A percentile compares a stretch with the other conserved stretches of the same genome.
Conservation (phyloP, 768 basidiomycete genomes). For the Rhodotorula paludigena region DNA sequence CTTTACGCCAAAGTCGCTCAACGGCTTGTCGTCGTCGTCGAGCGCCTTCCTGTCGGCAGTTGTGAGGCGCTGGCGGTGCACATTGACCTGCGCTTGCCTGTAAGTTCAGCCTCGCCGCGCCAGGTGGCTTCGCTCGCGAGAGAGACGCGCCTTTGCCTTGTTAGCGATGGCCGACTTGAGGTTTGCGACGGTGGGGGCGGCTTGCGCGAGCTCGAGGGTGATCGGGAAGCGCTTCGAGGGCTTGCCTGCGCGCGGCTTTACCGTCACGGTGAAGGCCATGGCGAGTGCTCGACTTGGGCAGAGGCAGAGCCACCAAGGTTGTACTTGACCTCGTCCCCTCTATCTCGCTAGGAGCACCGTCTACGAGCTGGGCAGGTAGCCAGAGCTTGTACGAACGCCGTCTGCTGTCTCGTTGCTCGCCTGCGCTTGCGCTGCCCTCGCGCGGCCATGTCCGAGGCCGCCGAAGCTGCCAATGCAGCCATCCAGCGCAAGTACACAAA, state of each 20-base stretch:
- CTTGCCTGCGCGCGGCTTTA: constrained; percentile 21
- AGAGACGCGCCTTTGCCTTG: constrained; percentile 53
- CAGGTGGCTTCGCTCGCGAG: background rate
- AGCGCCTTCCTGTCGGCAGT: constrained; percentile 60
- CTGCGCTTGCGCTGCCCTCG: background rate
- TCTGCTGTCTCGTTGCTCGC: too few relatives aligned
- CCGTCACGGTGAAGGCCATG: constrained; percentile 18
- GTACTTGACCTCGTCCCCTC: too few relatives aligned
- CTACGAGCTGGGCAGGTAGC: too few relatives aligned
- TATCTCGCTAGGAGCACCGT: too few relatives aligned
- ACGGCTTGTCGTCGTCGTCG: constrained; percentile 60
- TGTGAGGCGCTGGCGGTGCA: constrained; percentile 43
- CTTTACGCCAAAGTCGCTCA: constrained; percentile 58
- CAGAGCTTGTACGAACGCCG: too few relatives aligned
- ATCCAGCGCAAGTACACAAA: constrained; percentile 43
- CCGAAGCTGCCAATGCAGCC: constrained; percentile 32
- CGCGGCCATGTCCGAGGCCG: constrained; percentile 27
- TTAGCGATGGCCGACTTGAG: constrained; percentile 63
- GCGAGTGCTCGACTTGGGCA: too few relatives aligned
- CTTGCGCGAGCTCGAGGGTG: constrained; percentile 7
- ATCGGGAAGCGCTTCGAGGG: constrained; percentile 35
- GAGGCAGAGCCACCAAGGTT: too few relatives aligned
- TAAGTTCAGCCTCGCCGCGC: constrained; percentile 42
- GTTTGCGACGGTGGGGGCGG: constrained; percentile 59
- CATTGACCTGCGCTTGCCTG: background rate